Percentiles rank a stretch among this genome's conserved stretches.
phyloP scores from a whole-genome alignment of 768 basidiomycete species.

The Leccinum arenicola region DNA sequence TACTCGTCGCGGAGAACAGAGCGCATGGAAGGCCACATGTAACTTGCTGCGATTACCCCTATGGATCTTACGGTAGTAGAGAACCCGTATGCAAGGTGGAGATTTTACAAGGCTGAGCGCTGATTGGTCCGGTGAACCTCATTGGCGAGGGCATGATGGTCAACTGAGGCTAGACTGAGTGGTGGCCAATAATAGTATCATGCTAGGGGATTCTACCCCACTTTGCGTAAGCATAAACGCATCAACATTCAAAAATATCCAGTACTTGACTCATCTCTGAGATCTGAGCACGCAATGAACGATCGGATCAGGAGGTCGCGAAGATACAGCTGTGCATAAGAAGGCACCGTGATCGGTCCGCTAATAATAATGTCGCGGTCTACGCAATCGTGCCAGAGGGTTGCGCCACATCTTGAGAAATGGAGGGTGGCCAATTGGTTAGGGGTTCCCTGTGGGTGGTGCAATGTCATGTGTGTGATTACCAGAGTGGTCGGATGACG shows the following conservation, averaged over 20 bases:
- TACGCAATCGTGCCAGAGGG: conserved; percentile 24
- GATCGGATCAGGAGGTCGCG: neutral
- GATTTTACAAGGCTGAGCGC: too few species aligned
- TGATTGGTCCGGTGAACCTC: too few species aligned
- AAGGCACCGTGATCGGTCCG: neutral
- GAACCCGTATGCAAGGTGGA: conserved; percentile 38
- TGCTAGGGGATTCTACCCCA: neutral
- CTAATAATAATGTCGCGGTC: neutral
- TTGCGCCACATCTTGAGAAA: conserved; percentile 21
- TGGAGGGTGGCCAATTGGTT: conserved; percentile 28
- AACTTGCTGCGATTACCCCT: neutral
- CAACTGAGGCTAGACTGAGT: too few species aligned
- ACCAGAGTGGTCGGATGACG: conserved; percentile 28
- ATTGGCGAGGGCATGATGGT: too few species aligned
- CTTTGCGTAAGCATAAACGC: neutral
- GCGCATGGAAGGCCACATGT: conserved; percentile 35
- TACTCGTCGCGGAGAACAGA: conserved; percentile 21
- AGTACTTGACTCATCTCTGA: neutral
- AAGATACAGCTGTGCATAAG: neutral
- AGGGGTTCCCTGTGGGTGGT: conserved; percentile 20
- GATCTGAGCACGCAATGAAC: neutral
- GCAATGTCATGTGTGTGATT: conserved; percentile 1
- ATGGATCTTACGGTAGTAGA: conserved; percentile 21
- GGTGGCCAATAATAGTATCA: neutral
- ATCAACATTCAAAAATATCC: neutral